These are phyloP conservation scores for Moricandia moricandioides DNA, from an alignment of 345 rosid genomes.

Conservation along the genomic window DNA sequence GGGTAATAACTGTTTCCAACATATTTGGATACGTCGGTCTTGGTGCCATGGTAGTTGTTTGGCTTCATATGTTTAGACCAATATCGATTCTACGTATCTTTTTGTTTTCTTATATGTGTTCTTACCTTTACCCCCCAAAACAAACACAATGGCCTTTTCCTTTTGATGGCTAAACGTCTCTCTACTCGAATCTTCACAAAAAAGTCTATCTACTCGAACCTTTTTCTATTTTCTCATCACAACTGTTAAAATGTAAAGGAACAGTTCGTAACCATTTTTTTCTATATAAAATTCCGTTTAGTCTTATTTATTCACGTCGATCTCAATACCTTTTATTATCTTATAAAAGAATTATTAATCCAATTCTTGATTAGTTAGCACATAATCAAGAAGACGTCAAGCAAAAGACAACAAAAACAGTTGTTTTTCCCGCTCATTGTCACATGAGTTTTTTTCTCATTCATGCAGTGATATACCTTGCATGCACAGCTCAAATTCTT, in stretches of 20 bases:
- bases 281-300: neutral
- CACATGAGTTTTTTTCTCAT: constrained; percentile 14
- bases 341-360: neutral
- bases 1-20: constrained; percentile 35
- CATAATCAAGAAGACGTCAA: constrained; percentile 21
- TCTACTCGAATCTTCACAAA: neutral
- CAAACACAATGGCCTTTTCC: constrained; percentile 21
- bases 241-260: neutral
- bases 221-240: neutral
- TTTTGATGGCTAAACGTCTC: constrained; percentile 13
- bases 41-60: constrained; percentile 35
- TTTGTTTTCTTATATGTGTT: constrained; percentile 34
- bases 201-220: neutral
- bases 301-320: neutral
- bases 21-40: constrained; percentile 38
- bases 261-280: neutral
- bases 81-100: constrained; percentile 35
- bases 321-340: neutral
- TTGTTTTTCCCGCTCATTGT: constrained; percentile 22
- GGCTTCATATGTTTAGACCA: constrained; percentile 39
- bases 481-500: constrained; percentile 20
- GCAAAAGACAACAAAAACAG: constrained; percentile 30
- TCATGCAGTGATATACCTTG: constrained; percentile 26
- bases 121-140: constrained; percentile 9
- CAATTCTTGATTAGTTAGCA: neutral